Evolutionary conservation across 768 basidiomycete species (phyloP).

Genomic region (Lentinula lateritia): DNA sequence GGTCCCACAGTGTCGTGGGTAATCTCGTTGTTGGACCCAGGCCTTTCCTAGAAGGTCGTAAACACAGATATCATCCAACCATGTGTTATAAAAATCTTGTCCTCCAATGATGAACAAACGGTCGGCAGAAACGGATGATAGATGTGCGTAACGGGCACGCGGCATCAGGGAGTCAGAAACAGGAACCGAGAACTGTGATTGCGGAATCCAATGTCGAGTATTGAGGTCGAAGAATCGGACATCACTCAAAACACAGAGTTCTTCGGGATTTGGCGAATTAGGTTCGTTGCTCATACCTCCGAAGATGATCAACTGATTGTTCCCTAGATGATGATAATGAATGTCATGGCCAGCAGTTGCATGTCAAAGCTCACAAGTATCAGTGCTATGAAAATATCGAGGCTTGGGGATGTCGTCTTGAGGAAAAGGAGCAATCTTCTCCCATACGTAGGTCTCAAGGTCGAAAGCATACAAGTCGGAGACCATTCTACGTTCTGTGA

Average conservation of each 20-base stretch:
- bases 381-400: constrained; percentile 93
- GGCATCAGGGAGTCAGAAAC: constrained; percentile 53
- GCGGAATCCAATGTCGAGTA: constrained; percentile 66
- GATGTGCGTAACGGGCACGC: constrained; percentile 89
- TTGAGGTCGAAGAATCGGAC: constrained; percentile 83
- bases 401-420: constrained; percentile 74
- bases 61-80: constrained; percentile 90
- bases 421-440: constrained; percentile 49
- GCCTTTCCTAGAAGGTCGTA: constrained; percentile 68
- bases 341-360: no score
- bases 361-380: constrained; percentile 53
- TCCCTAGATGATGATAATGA: constrained; percentile 46
- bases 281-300: constrained; percentile 90
- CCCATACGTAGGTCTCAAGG: constrained; percentile 77
- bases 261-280: constrained; percentile 65
- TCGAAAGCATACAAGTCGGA: constrained; percentile 90
- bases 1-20: constrained; percentile 92
- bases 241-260: constrained; percentile 89
- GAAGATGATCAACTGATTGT: constrained; percentile 86
- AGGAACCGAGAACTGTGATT: constrained; percentile 27
- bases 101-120: constrained; percentile 91
- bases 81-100: constrained; percentile 89
- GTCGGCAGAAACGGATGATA: constrained; percentile 82
- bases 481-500: constrained; percentile 83
- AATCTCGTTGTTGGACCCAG: constrained; percentile 79